Conservation (phyloP, 2,329 filamentous ascomycete species). For the Penicillium sp. region DNA sequence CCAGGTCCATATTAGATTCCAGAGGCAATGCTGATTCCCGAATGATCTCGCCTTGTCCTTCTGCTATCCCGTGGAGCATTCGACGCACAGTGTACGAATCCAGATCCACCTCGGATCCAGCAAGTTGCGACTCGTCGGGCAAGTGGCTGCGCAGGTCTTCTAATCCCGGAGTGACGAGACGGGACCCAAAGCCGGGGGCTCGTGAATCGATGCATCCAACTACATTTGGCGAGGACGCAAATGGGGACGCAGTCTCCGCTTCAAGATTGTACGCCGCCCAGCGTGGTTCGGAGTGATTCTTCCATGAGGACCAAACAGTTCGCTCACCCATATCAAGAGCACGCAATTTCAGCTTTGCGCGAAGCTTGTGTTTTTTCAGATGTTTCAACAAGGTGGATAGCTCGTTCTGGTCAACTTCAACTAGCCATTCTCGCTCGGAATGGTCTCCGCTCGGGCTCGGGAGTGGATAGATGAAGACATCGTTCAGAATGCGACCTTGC, state of each 20-base stretch:
- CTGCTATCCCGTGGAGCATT: conserved; percentile 73
- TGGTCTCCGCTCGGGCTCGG: conserved; percentile 30
- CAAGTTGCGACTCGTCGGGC: conserved; percentile 32
- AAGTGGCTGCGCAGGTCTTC: conserved; percentile 29
- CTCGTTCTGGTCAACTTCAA: conserved; percentile 74
- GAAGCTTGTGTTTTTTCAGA: conserved; percentile 77
- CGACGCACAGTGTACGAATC: conserved; percentile 67
- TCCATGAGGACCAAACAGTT: conserved; percentile 70
- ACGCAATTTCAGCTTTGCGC: conserved; percentile 68
- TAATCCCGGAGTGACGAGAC: conserved; percentile 33
- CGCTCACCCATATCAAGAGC: conserved; percentile 60
- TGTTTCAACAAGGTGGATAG: conserved; percentile 60
- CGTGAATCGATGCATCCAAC: conserved; percentile 36
- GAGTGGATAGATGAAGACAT: conserved; percentile 79
- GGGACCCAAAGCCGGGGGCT: conserved; percentile 37
- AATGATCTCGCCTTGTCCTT: conserved; percentile 75
- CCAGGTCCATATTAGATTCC: conserved; percentile 83
- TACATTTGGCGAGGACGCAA: conserved; percentile 22
- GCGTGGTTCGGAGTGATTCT: conserved; percentile 40
- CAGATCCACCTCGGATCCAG: conserved; percentile 46
- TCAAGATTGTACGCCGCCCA: conserved; percentile 38
- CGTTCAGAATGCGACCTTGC: conserved; percentile 74
- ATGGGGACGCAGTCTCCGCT: conserved; percentile 26
- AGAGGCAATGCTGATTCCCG: conserved; percentile 69
- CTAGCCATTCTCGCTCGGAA: conserved; percentile 53